A percentile compares a stretch with the other conserved stretches of the same genome.
Conservation (phyloP, 2,329 filamentous ascomycete species). For the Gnomoniopsis smithogilvyi region DNA sequence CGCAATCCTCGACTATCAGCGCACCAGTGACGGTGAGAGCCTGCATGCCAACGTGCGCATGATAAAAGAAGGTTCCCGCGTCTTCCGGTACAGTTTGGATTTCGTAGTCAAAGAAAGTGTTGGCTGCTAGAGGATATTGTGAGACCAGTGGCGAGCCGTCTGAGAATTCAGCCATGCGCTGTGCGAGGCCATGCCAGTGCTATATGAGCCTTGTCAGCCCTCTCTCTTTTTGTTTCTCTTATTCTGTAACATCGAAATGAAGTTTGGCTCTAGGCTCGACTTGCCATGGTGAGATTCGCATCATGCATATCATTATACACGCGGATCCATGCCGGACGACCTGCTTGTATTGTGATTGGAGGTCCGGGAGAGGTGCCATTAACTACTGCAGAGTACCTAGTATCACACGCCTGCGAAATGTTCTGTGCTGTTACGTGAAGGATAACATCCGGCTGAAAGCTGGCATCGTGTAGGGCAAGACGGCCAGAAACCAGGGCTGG, state of each 20-base stretch:
- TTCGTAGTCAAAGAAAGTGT: constrained; percentile 66
- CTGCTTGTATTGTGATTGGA: constrained; percentile 41
- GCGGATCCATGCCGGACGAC: constrained; percentile 49
- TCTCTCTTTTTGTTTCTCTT: not conserved
- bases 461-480: constrained; percentile 23
- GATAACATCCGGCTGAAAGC: constrained; percentile 40
- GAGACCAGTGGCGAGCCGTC: constrained; percentile 59
- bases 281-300: constrained; percentile 55
- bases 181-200: constrained; percentile 67
- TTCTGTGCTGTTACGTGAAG: constrained; percentile 41
- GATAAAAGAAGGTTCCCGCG: constrained; percentile 65
- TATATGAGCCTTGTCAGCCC: constrained; percentile 24
- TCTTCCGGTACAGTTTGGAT: constrained; percentile 48
- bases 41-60: constrained; percentile 64
- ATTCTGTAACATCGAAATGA: too few relatives aligned
- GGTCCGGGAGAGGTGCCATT: constrained; percentile 54
- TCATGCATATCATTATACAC: constrained; percentile 56
- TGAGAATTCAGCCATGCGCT: constrained; percentile 58
- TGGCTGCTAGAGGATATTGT: constrained; percentile 63
- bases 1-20: constrained; percentile 53
- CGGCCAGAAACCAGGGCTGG: not conserved
- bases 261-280: constrained; percentile 16
- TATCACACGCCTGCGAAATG: constrained; percentile 40
- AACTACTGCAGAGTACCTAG: constrained; percentile 40
- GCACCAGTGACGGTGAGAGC: constrained; percentile 54